A percentile compares a stretch with the other conserved stretches of the same genome.
phyloP scores from a whole-genome alignment of 352 stramenopile genomes.

The Globisporangium emineosum region DNA sequence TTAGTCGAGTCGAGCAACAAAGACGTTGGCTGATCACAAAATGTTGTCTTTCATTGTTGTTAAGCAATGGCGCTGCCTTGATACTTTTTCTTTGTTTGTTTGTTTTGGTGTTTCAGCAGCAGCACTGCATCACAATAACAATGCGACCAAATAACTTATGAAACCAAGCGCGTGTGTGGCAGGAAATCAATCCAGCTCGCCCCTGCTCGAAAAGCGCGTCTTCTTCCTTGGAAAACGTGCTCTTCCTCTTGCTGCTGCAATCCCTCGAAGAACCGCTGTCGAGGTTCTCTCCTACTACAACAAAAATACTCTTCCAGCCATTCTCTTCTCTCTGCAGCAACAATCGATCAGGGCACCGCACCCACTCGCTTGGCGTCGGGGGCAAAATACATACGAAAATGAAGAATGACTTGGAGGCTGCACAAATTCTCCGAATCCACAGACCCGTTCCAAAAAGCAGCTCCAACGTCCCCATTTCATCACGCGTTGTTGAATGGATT shows the following conservation, averaged over 20 bases:
- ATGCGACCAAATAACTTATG: slow-evolving; percentile 12
- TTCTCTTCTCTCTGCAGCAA: neutral
- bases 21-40: neutral
- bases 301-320: neutral
- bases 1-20: neutral
- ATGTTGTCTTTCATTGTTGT: neutral
- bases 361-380: neutral
- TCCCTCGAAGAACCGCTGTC: neutral
- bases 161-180: neutral
- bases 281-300: slow-evolving; percentile 1
- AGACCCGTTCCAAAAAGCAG: neutral
- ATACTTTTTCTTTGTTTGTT: neutral
- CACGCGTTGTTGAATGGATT: slow-evolving; percentile 13
- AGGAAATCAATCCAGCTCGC: neutral
- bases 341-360: neutral
- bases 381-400: slow-evolving; percentile 3
- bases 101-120: neutral
- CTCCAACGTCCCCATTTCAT: neutral
- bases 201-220: neutral
- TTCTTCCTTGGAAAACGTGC: neutral
- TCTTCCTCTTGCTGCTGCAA: neutral
- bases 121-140: neutral
- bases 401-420: neutral
- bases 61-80: neutral
- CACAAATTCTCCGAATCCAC: neutral